phyloP scores from a whole-genome alignment of 805 yeast genomes.

The Saccharomycopsis malanga region DNA sequence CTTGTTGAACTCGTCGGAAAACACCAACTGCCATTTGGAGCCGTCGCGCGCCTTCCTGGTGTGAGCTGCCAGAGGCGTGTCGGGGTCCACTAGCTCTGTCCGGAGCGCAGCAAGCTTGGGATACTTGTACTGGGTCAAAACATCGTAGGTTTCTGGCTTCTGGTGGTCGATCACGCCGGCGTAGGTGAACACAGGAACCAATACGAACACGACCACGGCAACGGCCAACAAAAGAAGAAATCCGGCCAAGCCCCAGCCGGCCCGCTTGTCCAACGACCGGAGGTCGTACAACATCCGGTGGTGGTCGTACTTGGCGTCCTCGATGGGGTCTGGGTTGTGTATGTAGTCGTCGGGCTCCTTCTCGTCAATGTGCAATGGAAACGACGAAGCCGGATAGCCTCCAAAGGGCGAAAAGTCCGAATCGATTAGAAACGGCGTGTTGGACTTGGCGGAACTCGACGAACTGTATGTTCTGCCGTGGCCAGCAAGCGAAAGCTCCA shows the following conservation, averaged over 20 bases:
- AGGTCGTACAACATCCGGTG: conserved; percentile 58
- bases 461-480: conserved; percentile 16
- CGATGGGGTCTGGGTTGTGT: conserved; percentile 94
- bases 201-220: conserved; percentile 57
- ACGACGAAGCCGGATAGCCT: conserved; percentile 89
- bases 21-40: conserved; percentile 67
- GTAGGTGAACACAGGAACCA: conserved; percentile 78
- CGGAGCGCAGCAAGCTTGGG: conserved; percentile 48
- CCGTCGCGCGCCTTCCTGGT: conserved; percentile 55
- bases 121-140: conserved; percentile 42
- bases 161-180: conserved; percentile 52
- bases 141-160: conserved; percentile 28
- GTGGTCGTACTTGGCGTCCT: conserved; percentile 79
- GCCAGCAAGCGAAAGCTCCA: not conserved
- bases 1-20: conserved; percentile 84
- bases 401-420: conserved; percentile 88
- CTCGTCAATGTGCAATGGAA: conserved; percentile 87
- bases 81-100: conserved; percentile 50
- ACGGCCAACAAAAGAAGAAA: conserved; percentile 52
- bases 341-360: conserved; percentile 92
- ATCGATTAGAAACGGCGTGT: conserved; percentile 41
- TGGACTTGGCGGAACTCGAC: conserved; percentile 24
- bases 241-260: conserved; percentile 57
- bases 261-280: conserved; percentile 56
- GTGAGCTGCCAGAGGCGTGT: conserved; percentile 46